phyloP scores from a whole-genome alignment of 306 rosid species.

The Rosa multiflora region DNA sequence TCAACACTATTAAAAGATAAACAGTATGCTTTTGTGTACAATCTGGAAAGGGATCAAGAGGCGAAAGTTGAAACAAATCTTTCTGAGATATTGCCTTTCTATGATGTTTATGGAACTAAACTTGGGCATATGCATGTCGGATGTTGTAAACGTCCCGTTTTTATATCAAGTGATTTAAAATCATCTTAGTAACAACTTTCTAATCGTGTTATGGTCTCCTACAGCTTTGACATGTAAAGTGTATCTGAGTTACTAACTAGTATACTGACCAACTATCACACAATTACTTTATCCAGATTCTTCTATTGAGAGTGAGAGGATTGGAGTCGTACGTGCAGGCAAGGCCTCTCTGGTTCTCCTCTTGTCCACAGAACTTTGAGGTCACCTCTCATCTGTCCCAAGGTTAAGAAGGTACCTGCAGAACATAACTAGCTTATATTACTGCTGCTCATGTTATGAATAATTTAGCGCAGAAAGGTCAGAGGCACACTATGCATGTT shows the following conservation, averaged over 20 bases:
- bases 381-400: constrained; percentile 68
- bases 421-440: too few species aligned
- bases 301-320: constrained; percentile 44
- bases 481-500: too few species aligned
- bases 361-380: constrained; percentile 82
- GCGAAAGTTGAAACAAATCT: not conserved
- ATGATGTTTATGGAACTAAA: not conserved
- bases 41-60: not conserved
- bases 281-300: constrained; percentile 36
- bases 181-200: constrained; percentile 16
- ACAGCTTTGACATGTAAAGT: constrained; percentile 17
- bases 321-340: constrained; percentile 70
- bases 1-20: not conserved
- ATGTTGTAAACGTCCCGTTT: not conserved
- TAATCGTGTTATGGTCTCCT: constrained; percentile 43
- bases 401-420: too few species aligned
- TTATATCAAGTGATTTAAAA: constrained; percentile 5
- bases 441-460: too few species aligned
- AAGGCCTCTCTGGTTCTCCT: constrained; percentile 83
- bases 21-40: not conserved
- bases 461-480: too few species aligned
- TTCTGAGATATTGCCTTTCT: not conserved
- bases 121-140: not conserved
- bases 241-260: too few species aligned
- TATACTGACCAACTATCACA: constrained; percentile 23